phyloP scores from a whole-genome alignment of 1,284 basidiomycete species.

The Microbotryum lychnidis-dioicae region DNA sequence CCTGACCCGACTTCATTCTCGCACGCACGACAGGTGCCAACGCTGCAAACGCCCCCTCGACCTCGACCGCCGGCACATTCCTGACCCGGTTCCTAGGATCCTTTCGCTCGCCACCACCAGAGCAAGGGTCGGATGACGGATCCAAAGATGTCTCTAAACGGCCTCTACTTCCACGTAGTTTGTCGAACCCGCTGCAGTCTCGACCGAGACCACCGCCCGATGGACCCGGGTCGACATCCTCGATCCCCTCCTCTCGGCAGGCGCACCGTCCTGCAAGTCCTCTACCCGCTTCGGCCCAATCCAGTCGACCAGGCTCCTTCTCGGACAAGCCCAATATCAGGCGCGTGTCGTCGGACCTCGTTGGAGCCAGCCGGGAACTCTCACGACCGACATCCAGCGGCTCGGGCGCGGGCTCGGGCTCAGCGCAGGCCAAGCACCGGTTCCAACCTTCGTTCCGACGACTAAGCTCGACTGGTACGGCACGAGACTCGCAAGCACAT shows the following conservation, averaged over 20 bases:
- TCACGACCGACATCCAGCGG: too few species aligned
- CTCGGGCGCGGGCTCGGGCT: too few species aligned
- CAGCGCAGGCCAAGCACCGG: not conserved
- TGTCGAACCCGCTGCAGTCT: constrained; percentile 16
- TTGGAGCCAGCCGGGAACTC: too few species aligned
- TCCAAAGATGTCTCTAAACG: not conserved
- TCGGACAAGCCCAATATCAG: too few species aligned
- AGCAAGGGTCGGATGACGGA: not conserved
- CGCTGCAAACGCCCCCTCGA: not conserved
- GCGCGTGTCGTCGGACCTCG: too few species aligned
- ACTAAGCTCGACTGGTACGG: constrained; percentile 7
- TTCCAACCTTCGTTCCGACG: constrained; percentile 11
- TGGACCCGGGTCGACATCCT: too few species aligned
- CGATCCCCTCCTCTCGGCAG: too few species aligned
- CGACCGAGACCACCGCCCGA: too few species aligned
- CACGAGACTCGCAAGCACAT: not conserved
- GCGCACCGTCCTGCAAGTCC: too few species aligned
- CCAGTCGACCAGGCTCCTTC: too few species aligned
- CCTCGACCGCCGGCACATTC: constrained; percentile 11
- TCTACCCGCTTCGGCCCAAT: too few species aligned
- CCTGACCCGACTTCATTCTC: too few species aligned
- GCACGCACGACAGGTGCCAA: not conserved
- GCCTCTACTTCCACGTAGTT: constrained; percentile 13
- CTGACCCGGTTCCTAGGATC: constrained; percentile 23
- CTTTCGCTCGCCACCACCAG: constrained; percentile 12